These are phyloP conservation scores for Suhomyces sp. DNA, from an alignment of 805 yeast species.

Conservation along the genomic window DNA sequence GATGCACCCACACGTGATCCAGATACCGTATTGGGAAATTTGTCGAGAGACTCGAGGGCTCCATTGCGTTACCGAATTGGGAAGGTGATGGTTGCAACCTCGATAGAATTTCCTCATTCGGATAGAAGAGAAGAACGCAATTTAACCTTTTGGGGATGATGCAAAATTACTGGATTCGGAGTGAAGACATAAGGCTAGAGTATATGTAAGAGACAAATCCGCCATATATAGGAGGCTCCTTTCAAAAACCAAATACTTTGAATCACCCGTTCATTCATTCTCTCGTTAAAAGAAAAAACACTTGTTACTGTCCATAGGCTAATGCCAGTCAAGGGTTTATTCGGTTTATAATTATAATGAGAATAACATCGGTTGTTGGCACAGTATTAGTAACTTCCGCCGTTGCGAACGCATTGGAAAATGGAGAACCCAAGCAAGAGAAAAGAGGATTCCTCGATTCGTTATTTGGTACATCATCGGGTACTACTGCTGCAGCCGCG, in stretches of 20 bases:
- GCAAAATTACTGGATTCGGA: constrained; percentile 7
- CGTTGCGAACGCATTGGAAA: constrained; percentile 16
- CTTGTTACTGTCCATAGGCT: background rate
- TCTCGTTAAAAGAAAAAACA: constrained; percentile 1
- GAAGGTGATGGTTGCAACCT: background rate
- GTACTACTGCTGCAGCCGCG: constrained; percentile 8
- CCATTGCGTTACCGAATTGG: background rate
- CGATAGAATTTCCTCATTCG: constrained; percentile 2
- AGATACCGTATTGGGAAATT: background rate
- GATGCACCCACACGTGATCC: background rate
- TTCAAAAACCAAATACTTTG: background rate
- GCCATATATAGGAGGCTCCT: background rate
- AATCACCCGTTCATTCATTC: background rate
- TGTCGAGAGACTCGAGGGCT: background rate
- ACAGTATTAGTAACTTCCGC: constrained; percentile 23
- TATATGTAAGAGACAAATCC: background rate
- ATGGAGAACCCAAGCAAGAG: constrained; percentile 2
- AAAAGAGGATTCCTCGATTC: constrained; percentile 12
- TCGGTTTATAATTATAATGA: constrained; percentile 17
- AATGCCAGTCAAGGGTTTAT: constrained; percentile 5
- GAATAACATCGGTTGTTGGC: constrained; percentile 21
- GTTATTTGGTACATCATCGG: constrained; percentile 8
- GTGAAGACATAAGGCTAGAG: background rate
- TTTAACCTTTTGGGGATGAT: constrained; percentile 3
- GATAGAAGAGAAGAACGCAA: background rate